Percentiles rank a stretch among this genome's conserved stretches.
phyloP scores from a whole-genome alignment of 2,329 filamentous ascomycete species.

The Colletotrichum sublineola region DNA sequence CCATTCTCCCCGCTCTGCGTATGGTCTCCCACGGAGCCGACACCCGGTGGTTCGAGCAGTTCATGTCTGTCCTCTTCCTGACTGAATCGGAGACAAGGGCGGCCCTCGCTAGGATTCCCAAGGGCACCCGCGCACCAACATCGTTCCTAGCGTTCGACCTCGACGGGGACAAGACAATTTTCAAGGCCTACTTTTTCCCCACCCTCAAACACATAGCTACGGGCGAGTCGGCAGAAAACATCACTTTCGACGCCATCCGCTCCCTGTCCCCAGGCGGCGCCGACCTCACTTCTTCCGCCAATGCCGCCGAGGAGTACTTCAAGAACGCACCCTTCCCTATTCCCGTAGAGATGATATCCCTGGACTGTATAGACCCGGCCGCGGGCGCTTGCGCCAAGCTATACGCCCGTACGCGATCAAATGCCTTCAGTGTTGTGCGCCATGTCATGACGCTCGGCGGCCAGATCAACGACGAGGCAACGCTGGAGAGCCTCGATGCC shows the following conservation, averaged over 20 bases:
- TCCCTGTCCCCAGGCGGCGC: slow-evolving; percentile 44
- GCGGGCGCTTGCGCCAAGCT: slow-evolving; percentile 47
- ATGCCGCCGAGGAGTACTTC: slow-evolving; percentile 44
- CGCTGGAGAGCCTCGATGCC: slow-evolving; percentile 44
- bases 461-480: slow-evolving; percentile 42
- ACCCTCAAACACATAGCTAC: slow-evolving; percentile 46
- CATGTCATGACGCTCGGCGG: slow-evolving; percentile 47
- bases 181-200: slow-evolving; percentile 48
- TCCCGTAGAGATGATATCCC: slow-evolving; percentile 46
- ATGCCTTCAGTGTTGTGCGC: slow-evolving; percentile 45
- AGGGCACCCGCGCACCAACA: slow-evolving; percentile 44
- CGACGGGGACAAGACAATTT: slow-evolving; percentile 41
- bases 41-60: slow-evolving; percentile 45
- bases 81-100: slow-evolving; percentile 38
- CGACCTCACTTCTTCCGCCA: slow-evolving; percentile 40
- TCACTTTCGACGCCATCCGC: slow-evolving; percentile 45
- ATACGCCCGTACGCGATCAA: slow-evolving; percentile 46
- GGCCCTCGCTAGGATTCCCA: slow-evolving; percentile 40
- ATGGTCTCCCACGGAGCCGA: slow-evolving; percentile 32
- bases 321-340: slow-evolving; percentile 43
- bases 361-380: slow-evolving; percentile 47
- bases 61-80: slow-evolving; percentile 44
- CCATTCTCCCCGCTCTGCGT: slow-evolving; percentile 36
- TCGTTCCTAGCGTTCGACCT: slow-evolving; percentile 48
- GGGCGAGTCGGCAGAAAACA: slow-evolving; percentile 42